Conservation (phyloP, 371 early-diverging fungal species). For the Massospora cicadina region DNA sequence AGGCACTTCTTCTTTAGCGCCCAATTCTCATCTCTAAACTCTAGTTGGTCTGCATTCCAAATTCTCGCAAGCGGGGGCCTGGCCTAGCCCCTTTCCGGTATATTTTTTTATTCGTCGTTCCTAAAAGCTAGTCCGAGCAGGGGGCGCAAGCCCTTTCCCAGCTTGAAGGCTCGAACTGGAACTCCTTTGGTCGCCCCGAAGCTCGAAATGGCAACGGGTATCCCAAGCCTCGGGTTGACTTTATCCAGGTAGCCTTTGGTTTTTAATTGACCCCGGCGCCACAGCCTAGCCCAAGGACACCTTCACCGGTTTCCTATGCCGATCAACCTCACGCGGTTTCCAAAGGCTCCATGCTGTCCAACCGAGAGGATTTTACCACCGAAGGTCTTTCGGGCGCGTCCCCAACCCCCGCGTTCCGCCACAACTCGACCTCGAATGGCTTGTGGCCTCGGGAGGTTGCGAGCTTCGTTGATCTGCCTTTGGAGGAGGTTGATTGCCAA, state of each 20-base stretch:
- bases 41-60: neutral
- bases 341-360: constrained; percentile 13
- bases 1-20: too few relatives aligned
- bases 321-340: neutral
- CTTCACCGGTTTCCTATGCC: neutral
- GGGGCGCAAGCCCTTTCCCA: neutral
- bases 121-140: neutral
- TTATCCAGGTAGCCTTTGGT: neutral
- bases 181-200: neutral
- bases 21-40: too few relatives aligned
- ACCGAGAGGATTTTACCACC: constrained; percentile 3
- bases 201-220: neutral
- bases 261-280: neutral
- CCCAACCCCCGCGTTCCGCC: neutral
- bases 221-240: neutral
- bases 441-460: neutral
- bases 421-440: neutral
- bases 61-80: neutral
- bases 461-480: neutral
- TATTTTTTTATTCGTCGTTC: neutral
- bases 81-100: neutral
- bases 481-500: neutral
- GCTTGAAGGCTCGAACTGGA: neutral
- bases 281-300: neutral
- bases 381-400: neutral